These are phyloP conservation scores for Monilinia laxa DNA, from an alignment of 2,329 filamentous ascomycete genomes.

Conservation along the genomic window DNA sequence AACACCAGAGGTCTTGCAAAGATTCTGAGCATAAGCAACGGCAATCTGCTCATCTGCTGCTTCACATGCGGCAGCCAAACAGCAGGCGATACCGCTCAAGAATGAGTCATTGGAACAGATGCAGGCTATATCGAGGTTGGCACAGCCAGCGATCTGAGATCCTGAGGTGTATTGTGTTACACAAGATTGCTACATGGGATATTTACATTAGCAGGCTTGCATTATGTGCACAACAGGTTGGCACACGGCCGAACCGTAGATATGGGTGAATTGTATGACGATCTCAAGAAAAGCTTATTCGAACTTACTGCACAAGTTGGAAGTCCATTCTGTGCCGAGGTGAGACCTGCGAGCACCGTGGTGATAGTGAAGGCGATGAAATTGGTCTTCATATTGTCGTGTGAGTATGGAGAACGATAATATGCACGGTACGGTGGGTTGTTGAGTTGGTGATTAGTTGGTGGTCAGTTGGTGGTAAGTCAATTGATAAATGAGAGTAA, in stretches of 20 bases:
- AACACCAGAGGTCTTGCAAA: slow-evolving; percentile 42
- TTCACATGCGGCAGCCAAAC: slow-evolving; percentile 47
- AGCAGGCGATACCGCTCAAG: slow-evolving; percentile 50
- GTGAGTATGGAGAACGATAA: neutral
- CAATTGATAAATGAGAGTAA: neutral
- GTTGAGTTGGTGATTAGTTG: neutral
- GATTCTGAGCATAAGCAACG: slow-evolving; percentile 39
- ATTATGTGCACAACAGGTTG: neutral
- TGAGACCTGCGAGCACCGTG: slow-evolving; percentile 54
- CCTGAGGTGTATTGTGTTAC: slow-evolving; percentile 42
- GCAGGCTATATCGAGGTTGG: slow-evolving; percentile 47
- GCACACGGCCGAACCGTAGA: neutral
- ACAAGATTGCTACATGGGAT: slow-evolving; percentile 38
- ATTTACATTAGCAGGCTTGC: slow-evolving; percentile 11
- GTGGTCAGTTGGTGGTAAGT: neutral
- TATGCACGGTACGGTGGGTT: neutral
- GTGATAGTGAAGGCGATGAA: slow-evolving; percentile 43
- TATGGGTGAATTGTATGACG: neutral
- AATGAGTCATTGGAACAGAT: slow-evolving; percentile 50
- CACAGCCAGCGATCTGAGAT: slow-evolving; percentile 44
- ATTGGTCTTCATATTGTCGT: slow-evolving; percentile 27
- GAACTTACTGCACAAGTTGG: slow-evolving; percentile 57
- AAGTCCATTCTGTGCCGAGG: slow-evolving; percentile 50
- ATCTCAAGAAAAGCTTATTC: neutral
- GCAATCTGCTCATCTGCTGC: slow-evolving; percentile 43